phyloP scores from a whole-genome alignment of 129 eudicot species.

The Helianthus annuus region HanXRQr2.0-SUNRISE NC_035440.2:4886719-4887218 shows the following conservation, averaged over 20 bases:
- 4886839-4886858: conserved; percentile 69
- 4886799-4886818: conserved; percentile 20
- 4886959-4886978: conserved; percentile 68
- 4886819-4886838: conserved; percentile 36
- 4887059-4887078: conserved; percentile 19
- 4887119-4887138: conserved; percentile 39
- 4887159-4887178: conserved; percentile 26
- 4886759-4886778: conserved; percentile 76
- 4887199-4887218: conserved; percentile 18
- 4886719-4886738: not conserved
- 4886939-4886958: conserved; percentile 58
- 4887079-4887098: conserved; percentile 22
- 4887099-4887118: conserved; percentile 30
- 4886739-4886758: conserved; percentile 39
- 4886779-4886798: conserved; percentile 49
- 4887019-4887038: conserved; percentile 15
- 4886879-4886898: conserved; percentile 38
- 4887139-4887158: conserved; percentile 25
- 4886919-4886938: conserved; percentile 36
- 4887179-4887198: conserved; percentile 42
- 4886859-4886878: conserved; percentile 51
- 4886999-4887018: conserved; percentile 30
- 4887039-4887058: conserved; percentile 19
- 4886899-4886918: conserved; percentile 39
- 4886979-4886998: conserved; percentile 64